Evolutionary conservation across 768 basidiomycete species (phyloP), one percentile per base, ranked within the genome.

Genomic region (Leccinum rimulosum): DNA sequence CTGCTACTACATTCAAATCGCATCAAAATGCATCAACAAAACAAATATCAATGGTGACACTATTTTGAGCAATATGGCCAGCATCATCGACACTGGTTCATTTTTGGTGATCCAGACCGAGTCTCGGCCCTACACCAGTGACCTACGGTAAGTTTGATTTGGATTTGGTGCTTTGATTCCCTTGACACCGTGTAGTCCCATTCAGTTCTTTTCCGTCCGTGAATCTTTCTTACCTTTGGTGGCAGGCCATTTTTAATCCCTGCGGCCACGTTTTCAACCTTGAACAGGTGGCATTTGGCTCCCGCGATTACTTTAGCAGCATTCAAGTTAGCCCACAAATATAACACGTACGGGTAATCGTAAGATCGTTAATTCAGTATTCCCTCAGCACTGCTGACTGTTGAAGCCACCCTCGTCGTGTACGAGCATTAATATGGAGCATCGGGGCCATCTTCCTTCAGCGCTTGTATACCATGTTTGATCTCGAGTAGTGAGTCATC

Each of bases 191-290:
- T 25, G 1, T 25, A 66, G 68, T 73, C 61, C 72, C 71, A 12
- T 77, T 76, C 55, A 30, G 61, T 47, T 48, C 66, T 4, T 62
- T 68, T 28, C 71, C 73, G 4, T 55, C 22, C 14, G 59, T 78
- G 35, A 65, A 66, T n/a, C 64, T 81, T 53, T n/a, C 64, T 81
- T 52, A 69, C 67, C 2, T 77, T 80, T 63, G 73, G 72, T 50
- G 75, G 75, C 9, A 70, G 61, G 35, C 28, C 69, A 2, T 80
- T 77, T 67, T 38, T 56, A 12, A 69, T 81, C 60, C 55, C 66
- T 9, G 36, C 69, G 3, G 25, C 1, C 62, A 56, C 10, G 64
- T 62, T 38, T 69, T 77, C 69, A 81, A 79, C 67, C 66, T 81
- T 8, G 81, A 80, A 9, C 54, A 53, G 1, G 54, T 68, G 9